phyloP scores from a whole-genome alignment of 2,329 filamentous ascomycete species.

The Scorias spongiosa region DNA sequence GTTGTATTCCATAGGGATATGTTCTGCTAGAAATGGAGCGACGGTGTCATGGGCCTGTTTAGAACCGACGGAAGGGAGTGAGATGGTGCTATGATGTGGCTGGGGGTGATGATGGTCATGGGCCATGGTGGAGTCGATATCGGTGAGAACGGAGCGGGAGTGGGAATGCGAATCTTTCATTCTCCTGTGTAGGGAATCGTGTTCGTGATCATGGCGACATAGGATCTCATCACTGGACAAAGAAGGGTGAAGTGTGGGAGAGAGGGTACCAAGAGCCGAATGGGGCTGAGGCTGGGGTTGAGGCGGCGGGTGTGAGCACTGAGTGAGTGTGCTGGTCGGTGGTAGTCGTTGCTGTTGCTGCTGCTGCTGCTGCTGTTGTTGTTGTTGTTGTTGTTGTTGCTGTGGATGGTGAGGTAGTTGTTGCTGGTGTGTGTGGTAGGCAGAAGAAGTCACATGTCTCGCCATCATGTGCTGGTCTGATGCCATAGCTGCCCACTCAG shows the following conservation, averaged over 20 bases:
- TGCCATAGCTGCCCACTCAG: conserved; percentile 4
- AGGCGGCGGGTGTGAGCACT: too few species aligned
- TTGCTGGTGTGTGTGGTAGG: not conserved
- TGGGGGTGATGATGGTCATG: conserved; percentile 10
- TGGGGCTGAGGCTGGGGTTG: too few species aligned
- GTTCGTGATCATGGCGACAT: conserved; percentile 20
- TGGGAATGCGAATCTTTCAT: not conserved
- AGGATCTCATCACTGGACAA: conserved; percentile 10
- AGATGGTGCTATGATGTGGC: conserved; percentile 19
- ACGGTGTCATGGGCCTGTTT: conserved; percentile 64
- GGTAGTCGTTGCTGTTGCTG: conserved; percentile 6
- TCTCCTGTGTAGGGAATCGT: conserved; percentile 13
- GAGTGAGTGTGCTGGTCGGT: conserved; percentile 1
- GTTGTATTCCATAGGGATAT: conserved; percentile 80
- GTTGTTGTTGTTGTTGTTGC: conserved; percentile 6
- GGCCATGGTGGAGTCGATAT: not conserved
- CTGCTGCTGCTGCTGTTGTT: conserved; percentile 3
- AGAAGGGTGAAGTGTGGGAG: not conserved
- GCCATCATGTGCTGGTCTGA: conserved; percentile 2
- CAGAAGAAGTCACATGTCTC: conserved; percentile 1
- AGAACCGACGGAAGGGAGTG: conserved; percentile 26
- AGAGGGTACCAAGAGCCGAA: too few species aligned
- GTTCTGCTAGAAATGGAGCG: conserved; percentile 75
- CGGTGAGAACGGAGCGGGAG: conserved; percentile 1
- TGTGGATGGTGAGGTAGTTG: conserved; percentile 4